Conservation (phyloP, 2,329 filamentous ascomycete species). For the Rugonectria rugulosa region DNA sequence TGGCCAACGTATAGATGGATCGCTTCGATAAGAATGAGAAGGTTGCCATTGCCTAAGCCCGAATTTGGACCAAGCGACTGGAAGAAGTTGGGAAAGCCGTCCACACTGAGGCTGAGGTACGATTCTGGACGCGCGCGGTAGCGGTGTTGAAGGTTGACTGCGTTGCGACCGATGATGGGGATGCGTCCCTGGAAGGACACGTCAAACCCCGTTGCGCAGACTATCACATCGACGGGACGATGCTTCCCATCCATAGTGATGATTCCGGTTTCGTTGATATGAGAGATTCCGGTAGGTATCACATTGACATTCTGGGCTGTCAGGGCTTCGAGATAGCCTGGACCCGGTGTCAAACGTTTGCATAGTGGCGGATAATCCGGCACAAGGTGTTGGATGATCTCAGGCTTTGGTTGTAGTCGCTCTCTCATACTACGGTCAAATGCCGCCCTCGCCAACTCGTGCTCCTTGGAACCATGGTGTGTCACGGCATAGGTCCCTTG, state of each 20-base stretch:
- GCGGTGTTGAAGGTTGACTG: slow-evolving; percentile 5
- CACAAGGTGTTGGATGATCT: neutral
- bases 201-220: slow-evolving; percentile 19
- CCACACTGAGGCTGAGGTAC: slow-evolving; percentile 7
- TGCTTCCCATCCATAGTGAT: neutral
- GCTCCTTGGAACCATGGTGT: neutral
- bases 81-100: slow-evolving; percentile 19
- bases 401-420: neutral
- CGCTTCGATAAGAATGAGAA: slow-evolving; percentile 17
- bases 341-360: slow-evolving; percentile 9
- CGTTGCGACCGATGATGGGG: slow-evolving; percentile 12
- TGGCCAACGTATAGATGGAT: slow-evolving; percentile 14
- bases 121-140: neutral
- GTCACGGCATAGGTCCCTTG: neutral
- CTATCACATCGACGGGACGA: slow-evolving; percentile 7
- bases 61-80: slow-evolving; percentile 16
- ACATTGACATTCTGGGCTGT: neutral
- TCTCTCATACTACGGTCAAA: slow-evolving; percentile 3
- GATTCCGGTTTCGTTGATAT: neutral
- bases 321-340: slow-evolving; percentile 17
- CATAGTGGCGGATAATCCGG: slow-evolving; percentile 10
- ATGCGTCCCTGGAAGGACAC: neutral
- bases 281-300: neutral
- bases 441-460: neutral
- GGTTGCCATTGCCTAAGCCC: slow-evolving; percentile 1